These are phyloP conservation scores for Leucosporidium creatinivorum DNA, from an alignment of 768 basidiomycete species.

Conservation along the genomic window DNA sequence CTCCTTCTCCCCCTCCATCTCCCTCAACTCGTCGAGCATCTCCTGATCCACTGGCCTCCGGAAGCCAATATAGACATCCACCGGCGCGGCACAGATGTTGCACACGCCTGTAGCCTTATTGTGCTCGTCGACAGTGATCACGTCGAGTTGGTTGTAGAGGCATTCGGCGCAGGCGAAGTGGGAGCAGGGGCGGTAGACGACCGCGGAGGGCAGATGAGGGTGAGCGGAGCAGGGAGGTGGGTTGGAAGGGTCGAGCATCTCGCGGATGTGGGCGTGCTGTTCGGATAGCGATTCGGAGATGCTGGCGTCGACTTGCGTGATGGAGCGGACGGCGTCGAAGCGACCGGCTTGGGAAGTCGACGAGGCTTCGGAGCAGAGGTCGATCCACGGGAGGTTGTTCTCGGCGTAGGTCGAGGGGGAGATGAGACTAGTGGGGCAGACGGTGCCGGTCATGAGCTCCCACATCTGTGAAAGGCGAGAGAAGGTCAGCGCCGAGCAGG, in stretches of 20 bases:
- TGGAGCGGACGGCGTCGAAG: not conserved
- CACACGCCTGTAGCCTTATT: not conserved
- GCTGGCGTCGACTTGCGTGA: conserved; percentile 1
- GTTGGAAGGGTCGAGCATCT: not conserved
- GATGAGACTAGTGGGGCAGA: not conserved
- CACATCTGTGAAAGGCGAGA: not conserved
- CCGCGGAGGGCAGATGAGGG: not conserved
- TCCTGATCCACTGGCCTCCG: not conserved
- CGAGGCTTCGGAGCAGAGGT: not conserved
- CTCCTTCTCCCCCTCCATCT: conserved; percentile 1
- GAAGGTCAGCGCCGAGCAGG: not conserved
- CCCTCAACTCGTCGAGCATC: not conserved
- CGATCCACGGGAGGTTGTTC: conserved; percentile 1
- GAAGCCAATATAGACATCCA: not conserved
- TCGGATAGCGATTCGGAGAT: not conserved
- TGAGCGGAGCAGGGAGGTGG: not conserved
- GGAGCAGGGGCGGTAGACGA: not conserved
- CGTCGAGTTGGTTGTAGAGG: not conserved
- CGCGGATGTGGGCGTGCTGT: not conserved
- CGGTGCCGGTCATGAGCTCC: not conserved
- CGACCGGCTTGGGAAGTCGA: not conserved
- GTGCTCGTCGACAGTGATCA: not conserved
- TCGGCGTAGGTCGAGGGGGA: not conserved
- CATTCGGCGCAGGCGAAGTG: not conserved
- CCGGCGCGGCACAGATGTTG: not conserved